phyloP scores from a whole-genome alignment of 371 early-diverging fungal genomes.

The Apophysomyces trapeziformis region DNA sequence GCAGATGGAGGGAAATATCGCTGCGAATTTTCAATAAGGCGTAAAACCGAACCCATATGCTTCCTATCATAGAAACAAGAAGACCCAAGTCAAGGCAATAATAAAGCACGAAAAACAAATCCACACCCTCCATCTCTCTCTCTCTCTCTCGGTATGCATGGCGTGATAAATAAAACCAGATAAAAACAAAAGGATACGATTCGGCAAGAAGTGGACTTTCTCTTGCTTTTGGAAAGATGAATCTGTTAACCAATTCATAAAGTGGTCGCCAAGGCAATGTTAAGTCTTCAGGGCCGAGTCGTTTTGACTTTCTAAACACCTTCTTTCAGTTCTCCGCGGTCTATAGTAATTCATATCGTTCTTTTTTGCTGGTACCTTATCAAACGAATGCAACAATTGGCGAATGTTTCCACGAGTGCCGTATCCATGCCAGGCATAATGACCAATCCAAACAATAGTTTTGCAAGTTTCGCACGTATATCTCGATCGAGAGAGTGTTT shows the following conservation, averaged over 20 bases:
- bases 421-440: slow-evolving; percentile 68
- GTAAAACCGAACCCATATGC: slow-evolving; percentile 34
- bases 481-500: slow-evolving; percentile 65
- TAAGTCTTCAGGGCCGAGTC: slow-evolving; percentile 59
- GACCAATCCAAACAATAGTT: slow-evolving; percentile 59
- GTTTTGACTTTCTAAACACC: slow-evolving; percentile 50
- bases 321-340: neutral
- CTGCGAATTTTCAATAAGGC: slow-evolving; percentile 45
- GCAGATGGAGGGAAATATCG: slow-evolving; percentile 71
- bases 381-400: slow-evolving; percentile 54
- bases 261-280: slow-evolving; percentile 78
- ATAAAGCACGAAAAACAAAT: no score
- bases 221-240: slow-evolving; percentile 66
- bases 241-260: slow-evolving; percentile 60
- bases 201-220: slow-evolving; percentile 63
- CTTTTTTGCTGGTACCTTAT: slow-evolving; percentile 54
- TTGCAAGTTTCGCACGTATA: slow-evolving; percentile 63
- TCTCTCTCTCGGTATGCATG: no score
- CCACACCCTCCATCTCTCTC: no score
- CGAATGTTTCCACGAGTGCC: slow-evolving; percentile 61
- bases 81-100: neutral
- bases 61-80: slow-evolving; percentile 29
- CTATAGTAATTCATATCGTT: neutral
- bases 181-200: slow-evolving; percentile 36
- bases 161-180: neutral